These are phyloP conservation scores for Nissolia schottii DNA, from an alignment of 306 rosid species.

Conservation along the genomic window DNA sequence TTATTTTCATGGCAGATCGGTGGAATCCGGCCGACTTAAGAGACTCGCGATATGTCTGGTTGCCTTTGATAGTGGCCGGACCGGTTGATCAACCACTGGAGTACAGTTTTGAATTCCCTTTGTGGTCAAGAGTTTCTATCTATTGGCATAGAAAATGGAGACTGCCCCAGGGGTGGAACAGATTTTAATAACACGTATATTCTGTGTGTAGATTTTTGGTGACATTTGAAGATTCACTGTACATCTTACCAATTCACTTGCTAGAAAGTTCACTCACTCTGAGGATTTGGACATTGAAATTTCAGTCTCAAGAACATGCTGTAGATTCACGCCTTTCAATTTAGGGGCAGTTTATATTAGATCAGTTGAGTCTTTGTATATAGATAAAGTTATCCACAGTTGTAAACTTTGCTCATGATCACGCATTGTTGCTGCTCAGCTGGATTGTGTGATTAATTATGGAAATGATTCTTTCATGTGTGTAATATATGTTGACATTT, in stretches of 20 bases:
- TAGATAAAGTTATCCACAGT: neutral
- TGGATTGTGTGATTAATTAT: neutral
- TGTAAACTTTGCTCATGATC: neutral
- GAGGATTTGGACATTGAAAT: neutral
- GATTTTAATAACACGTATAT: conserved; percentile 24
- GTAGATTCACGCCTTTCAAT: neutral
- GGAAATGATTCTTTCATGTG: neutral
- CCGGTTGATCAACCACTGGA: conserved; percentile 60
- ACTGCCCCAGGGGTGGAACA: conserved; percentile 73
- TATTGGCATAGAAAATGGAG: conserved; percentile 95
- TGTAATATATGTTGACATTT: neutral
- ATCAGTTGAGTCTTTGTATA: conserved; percentile 12
- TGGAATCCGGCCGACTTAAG: conserved; percentile 87
- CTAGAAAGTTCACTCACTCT: neutral
- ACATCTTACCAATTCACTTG: conserved; percentile 24
- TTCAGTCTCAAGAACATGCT: conserved; percentile 18
- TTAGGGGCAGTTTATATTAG: conserved; percentile 21
- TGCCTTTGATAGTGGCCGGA: conserved; percentile 88
- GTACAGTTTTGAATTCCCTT: conserved; percentile 62
- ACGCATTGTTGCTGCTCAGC: neutral
- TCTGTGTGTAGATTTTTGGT: conserved; percentile 23
- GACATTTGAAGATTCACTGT: conserved; percentile 23
- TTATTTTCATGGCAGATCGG: conserved; percentile 86
- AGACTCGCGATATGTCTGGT: conserved; percentile 89
- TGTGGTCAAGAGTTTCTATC: conserved; percentile 85